These are phyloP conservation scores for Hyparrhenia diplandra DNA, from an alignment of 176 grass and related monocot genomes.

Conservation along the genomic window DNA sequence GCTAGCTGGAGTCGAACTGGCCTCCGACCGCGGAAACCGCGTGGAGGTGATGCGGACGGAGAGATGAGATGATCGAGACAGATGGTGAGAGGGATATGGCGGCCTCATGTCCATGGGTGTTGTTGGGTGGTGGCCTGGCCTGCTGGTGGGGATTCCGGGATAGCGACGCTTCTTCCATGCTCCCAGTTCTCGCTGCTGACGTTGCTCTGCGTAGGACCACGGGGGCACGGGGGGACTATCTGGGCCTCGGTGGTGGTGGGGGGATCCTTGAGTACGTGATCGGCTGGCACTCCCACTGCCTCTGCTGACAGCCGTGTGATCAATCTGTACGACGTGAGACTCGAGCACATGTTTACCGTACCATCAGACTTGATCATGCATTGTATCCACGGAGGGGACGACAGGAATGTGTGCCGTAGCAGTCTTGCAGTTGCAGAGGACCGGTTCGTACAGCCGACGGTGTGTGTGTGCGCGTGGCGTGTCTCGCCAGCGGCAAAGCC, in stretches of 20 bases:
- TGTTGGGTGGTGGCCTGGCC: not conserved
- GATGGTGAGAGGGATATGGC: not conserved
- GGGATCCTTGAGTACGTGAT: not conserved
- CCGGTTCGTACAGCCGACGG: not conserved
- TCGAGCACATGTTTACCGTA: not conserved
- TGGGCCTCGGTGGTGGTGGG: too few species aligned
- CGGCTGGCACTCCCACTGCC: not conserved
- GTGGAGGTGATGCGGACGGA: constrained; percentile 21
- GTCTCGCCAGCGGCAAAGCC: not conserved
- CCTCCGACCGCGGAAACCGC: constrained; percentile 46
- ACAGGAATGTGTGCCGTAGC: not conserved
- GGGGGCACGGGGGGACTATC: too few species aligned
- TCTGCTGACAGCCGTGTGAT: not conserved
- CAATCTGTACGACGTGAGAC: not conserved
- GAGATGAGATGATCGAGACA: not conserved
- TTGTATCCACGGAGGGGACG: not conserved
- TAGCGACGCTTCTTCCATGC: not conserved
- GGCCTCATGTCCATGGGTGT: not conserved
- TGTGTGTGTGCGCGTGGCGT: too few species aligned
- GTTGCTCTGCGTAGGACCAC: constrained; percentile 35
- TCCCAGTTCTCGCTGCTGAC: constrained; percentile 13
- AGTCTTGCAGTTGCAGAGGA: not conserved
- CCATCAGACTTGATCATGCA: not conserved
- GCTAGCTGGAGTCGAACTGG: constrained; percentile 84
- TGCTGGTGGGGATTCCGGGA: not conserved